These are phyloP conservation scores for Scleromitrula shiraiana DNA, from an alignment of 2,329 filamentous ascomycete genomes.

Conservation along the genomic window DNA sequence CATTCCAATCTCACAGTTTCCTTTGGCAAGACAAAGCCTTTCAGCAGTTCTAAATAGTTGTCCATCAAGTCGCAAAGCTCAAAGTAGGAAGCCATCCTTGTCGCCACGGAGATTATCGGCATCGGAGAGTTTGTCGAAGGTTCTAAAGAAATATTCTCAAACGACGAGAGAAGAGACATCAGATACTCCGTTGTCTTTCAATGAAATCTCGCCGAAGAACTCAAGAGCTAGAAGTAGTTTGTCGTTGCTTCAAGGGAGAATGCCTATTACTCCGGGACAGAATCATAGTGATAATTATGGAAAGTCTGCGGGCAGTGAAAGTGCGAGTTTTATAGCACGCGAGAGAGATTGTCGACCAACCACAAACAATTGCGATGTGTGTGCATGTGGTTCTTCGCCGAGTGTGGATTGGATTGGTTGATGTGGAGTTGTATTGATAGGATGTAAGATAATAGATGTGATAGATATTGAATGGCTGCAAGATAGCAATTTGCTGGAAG, in stretches of 20 bases:
- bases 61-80: background rate
- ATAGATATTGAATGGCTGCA: too few relatives aligned
- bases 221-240: background rate
- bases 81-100: background rate
- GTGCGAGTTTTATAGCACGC: background rate
- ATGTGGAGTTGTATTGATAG: background rate
- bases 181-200: background rate
- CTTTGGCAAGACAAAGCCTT: background rate
- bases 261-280: slow-evolving; percentile 6
- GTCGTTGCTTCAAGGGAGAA: background rate
- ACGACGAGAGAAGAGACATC: background rate
- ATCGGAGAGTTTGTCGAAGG: background rate
- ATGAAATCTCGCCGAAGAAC: background rate
- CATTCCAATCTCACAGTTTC: background rate
- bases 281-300: slow-evolving; percentile 15
- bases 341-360: background rate
- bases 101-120: background rate
- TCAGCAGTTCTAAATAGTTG: background rate
- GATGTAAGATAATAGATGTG: background rate
- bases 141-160: background rate
- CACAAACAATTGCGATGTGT: slow-evolving; percentile 15
- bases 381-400: slow-evolving; percentile 7
- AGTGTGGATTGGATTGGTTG: slow-evolving; percentile 22
- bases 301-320: slow-evolving; percentile 9
- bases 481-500: too few relatives aligned